Evolutionary conservation across 768 basidiomycete genomes (phyloP), one percentile per base, ranked within the genome.

Genomic region (Fibroporia radiculosa): DNA sequence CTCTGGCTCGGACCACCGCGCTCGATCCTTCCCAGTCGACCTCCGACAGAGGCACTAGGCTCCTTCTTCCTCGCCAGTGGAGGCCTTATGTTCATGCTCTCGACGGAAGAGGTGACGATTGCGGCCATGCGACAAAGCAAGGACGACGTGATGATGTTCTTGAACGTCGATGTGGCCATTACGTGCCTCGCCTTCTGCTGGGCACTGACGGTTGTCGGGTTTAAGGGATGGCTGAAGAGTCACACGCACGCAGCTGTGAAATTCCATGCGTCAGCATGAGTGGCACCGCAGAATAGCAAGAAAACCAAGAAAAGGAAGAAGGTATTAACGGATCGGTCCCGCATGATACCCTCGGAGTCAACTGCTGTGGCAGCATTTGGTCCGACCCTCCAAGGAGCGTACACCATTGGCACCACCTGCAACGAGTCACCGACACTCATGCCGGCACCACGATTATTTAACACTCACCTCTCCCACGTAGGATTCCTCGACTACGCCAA

Each of bases 21-120:
- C 11, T 91, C 89, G 1, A 71, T 83, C n/a, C 74, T 90, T 12
- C 95, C 95, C 1, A 89, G 87, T 12, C 80, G 93, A 7, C 95
- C 95, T 4, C 95, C 93, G 0, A 93, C 93, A 0, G 95, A 98
- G 67, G 84, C 84, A 4, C 65, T 98, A 31, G 88, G 84, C 13
- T 77, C 87, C 47, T 88, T 97, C 65, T 86, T 85, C 66, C 70
- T 93, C 40, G 77, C 92, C 6, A 84, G 83, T 44, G 93, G 93
- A 36, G 95, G 95, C 8, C 61, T 97, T 46, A 74, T 82, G 40
- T 97, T 97, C 66, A 88, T 93, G 62, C 77, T 92, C 47, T 90
- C 86, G 27, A 84, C 84, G 6, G 93, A 97, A 65, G 90, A 95
- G 56, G 61, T 97, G 18, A 87, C 88, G 3, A 77, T 88, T 49